phyloP scores from a whole-genome alignment of 2,329 filamentous ascomycete species.

The Hymenoscyphus fructigenus region DNA sequence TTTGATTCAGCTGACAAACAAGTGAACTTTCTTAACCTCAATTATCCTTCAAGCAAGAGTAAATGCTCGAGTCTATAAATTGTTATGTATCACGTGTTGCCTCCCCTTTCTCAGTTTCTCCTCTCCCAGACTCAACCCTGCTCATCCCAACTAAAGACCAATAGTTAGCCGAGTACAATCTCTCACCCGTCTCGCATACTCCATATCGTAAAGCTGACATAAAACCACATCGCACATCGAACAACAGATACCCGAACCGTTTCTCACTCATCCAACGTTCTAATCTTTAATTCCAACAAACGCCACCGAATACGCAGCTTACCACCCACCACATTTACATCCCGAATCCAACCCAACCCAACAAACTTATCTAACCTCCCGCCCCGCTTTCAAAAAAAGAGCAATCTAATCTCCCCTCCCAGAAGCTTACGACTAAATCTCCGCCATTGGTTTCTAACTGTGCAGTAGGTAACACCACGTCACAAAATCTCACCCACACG shows the following conservation, averaged over 20 bases:
- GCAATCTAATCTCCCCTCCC: neutral
- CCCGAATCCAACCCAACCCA: neutral
- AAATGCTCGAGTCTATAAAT: too few relatives aligned
- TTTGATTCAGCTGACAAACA: too few relatives aligned
- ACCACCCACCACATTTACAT: neutral
- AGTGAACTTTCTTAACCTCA: neutral
- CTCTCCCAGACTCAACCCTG: neutral
- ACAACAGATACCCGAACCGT: neutral
- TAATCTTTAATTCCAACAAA: neutral
- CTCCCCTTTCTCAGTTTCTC: neutral
- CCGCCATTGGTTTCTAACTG: neutral
- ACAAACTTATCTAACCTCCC: neutral
- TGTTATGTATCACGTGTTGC: neutral
- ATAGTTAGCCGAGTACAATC: neutral
- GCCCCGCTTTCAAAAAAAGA: neutral
- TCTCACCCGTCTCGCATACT: neutral
- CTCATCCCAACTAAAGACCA: neutral
- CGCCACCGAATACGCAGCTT: neutral
- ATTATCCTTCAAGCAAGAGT: too few relatives aligned
- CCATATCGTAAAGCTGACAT: neutral
- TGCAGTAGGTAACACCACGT: neutral
- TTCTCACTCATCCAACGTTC: neutral
- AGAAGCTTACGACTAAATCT: neutral
- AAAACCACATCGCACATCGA: neutral
- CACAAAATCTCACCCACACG: neutral